Evolutionary conservation across 306 rosid species (phyloP).

Genomic region (Acmispon strigosus): DNA sequence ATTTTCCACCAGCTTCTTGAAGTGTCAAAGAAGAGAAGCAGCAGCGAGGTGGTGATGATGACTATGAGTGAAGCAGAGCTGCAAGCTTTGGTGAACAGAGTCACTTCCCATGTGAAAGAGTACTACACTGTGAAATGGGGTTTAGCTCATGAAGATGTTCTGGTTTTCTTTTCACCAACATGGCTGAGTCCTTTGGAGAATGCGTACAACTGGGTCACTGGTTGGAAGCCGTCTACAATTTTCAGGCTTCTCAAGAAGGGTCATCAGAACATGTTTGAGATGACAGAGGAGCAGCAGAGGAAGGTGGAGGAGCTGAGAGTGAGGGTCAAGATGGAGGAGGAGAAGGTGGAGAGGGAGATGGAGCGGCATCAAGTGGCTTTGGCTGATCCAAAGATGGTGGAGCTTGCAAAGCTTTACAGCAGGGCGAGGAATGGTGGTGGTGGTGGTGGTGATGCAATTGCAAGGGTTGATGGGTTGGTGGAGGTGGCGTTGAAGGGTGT

Average conservation of each 20-base stretch:
- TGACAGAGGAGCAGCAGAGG: conserved; percentile 18
- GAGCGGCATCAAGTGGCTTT: conserved; percentile 36
- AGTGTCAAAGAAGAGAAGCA: not conserved
- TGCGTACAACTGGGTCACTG: conserved; percentile 19
- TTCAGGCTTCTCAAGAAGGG: not conserved
- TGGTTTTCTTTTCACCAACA: conserved; percentile 43
- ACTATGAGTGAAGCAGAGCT: conserved; percentile 20
- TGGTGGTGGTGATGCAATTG: not conserved
- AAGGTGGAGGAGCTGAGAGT: not conserved
- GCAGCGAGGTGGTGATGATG: not conserved
- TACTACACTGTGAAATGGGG: conserved; percentile 70
- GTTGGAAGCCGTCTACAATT: conserved; percentile 24
- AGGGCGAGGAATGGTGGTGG: not conserved
- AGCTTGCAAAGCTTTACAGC: conserved; percentile 22
- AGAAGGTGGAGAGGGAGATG: conserved; percentile 35
- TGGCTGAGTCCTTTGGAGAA: conserved; percentile 30
- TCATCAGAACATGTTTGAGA: fast-evolving
- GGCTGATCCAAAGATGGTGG: conserved; percentile 51
- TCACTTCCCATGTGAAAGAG: conserved; percentile 48
- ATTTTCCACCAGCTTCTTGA: conserved; percentile 20
- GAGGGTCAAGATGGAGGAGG: conserved; percentile 30
- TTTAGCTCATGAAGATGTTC: conserved; percentile 44
- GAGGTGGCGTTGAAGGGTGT: conserved; percentile 40
- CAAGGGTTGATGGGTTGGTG: conserved; percentile 16
- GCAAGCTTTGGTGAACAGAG: conserved; percentile 27